Percentiles rank a stretch among this genome's conserved stretches.
Conservation (phyloP, 176 grass and related monocot genomes). For the barley (Hordeum vulgare) region DNA sequence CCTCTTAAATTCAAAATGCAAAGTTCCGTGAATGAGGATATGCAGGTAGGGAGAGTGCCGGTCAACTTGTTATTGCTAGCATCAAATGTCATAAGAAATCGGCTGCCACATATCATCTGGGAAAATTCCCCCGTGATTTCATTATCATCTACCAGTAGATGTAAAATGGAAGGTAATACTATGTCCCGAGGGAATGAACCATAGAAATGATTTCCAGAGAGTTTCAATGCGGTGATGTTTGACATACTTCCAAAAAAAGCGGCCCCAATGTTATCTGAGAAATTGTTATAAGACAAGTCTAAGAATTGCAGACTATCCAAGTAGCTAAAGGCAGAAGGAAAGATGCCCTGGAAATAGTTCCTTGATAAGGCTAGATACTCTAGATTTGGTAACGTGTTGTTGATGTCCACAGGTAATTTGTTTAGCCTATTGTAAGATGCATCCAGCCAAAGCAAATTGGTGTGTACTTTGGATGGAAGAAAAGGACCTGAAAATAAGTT, state of each 20-base stretch:
- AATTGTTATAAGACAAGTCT: slow-evolving; percentile 31
- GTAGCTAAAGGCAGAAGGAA: not conserved
- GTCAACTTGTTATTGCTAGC: not conserved
- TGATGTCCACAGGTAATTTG: not conserved
- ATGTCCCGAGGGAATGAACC: not conserved
- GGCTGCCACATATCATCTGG: not conserved
- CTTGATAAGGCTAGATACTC: not conserved
- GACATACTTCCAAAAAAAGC: not conserved
- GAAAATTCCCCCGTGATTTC: not conserved
- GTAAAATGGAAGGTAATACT: not conserved
- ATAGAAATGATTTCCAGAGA: slow-evolving; percentile 20
- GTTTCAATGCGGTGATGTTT: not conserved
- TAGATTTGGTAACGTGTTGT: not conserved
- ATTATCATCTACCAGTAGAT: not conserved
- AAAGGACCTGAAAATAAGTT: slow-evolving; percentile 16
- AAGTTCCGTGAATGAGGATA: not conserved
- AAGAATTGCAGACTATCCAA: not conserved
- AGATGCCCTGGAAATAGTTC: not conserved
- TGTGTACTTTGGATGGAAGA: slow-evolving; percentile 14
- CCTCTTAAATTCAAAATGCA: slow-evolving; percentile 7
- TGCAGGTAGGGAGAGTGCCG: slow-evolving; percentile 9
- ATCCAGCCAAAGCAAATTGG: not conserved
- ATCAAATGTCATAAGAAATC: not conserved
- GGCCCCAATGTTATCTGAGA: not conserved
- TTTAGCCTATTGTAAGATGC: slow-evolving; percentile 2